phyloP scores from a whole-genome alignment of 176 grass and related monocot species.

The Aegilops sharonensis region DNA sequence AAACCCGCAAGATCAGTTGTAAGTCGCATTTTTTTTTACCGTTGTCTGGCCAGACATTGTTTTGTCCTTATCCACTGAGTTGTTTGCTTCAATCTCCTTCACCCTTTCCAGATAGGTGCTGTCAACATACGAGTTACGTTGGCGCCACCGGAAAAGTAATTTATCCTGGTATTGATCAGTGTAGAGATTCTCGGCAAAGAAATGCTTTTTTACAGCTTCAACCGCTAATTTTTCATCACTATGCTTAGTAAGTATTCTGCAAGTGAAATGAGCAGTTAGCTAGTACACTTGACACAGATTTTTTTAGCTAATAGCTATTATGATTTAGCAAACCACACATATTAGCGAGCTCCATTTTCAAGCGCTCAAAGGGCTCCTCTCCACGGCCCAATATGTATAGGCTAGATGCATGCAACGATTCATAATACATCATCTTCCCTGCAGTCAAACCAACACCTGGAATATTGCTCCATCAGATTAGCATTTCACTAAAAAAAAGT shows the following conservation, averaged over 20 bases:
- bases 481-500: constrained; percentile 2
- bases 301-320: neutral
- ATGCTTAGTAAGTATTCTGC: constrained; percentile 68
- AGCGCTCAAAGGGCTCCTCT: constrained; percentile 30
- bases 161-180: constrained; percentile 69
- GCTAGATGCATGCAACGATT: neutral
- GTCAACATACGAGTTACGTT: constrained; percentile 51
- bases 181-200: constrained; percentile 72
- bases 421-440: neutral
- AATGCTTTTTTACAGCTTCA: constrained; percentile 53
- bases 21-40: constrained; percentile 24
- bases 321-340: constrained; percentile 35
- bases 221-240: constrained; percentile 43
- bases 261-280: constrained; percentile 28
- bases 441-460: neutral
- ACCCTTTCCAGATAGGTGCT: constrained; percentile 28
- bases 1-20: neutral
- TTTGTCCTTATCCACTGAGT: neutral
- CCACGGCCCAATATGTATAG: neutral
- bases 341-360: constrained; percentile 48
- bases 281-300: neutral
- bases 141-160: constrained; percentile 57
- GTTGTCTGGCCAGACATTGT: constrained; percentile 28
- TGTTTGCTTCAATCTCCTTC: constrained; percentile 32
- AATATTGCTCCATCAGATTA: constrained; percentile 23